A percentile compares a stretch with the other conserved stretches of the same genome.
Conservation (phyloP, 2,329 filamentous ascomycete genomes). For the Monilinia aucupariae region DNA sequence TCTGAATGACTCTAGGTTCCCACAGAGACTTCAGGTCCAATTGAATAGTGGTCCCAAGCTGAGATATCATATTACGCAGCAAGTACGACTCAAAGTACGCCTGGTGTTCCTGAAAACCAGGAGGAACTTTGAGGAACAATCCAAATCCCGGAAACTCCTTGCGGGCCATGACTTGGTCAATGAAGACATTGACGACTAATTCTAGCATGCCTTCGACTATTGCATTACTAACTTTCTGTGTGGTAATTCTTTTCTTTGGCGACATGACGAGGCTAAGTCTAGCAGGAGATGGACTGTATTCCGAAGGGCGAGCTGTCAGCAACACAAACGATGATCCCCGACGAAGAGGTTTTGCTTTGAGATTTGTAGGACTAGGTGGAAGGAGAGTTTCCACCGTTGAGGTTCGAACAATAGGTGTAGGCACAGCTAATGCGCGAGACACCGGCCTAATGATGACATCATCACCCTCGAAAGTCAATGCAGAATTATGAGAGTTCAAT, state of each 20-base stretch:
- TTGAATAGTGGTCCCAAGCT: constrained; percentile 64
- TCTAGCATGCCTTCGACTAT: constrained; percentile 73
- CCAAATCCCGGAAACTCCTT: constrained; percentile 90
- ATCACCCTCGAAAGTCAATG: constrained; percentile 76
- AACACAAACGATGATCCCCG: constrained; percentile 89
- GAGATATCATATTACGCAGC: constrained; percentile 66
- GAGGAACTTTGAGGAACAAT: constrained; percentile 80
- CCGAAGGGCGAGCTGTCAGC: constrained; percentile 64
- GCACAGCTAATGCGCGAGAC: constrained; percentile 49
- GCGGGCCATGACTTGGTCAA: constrained; percentile 75
- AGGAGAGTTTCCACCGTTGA: constrained; percentile 51
- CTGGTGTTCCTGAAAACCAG: constrained; percentile 90
- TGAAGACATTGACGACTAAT: constrained; percentile 72
- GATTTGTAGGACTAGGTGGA: constrained; percentile 39
- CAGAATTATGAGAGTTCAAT: constrained; percentile 74
- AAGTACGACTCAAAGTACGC: constrained; percentile 93
- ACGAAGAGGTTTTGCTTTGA: constrained; percentile 58
- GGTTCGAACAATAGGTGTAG: constrained; percentile 68
- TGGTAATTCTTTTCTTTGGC: constrained; percentile 47
- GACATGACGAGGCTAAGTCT: constrained; percentile 59
- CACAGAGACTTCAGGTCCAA: constrained; percentile 65
- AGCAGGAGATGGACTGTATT: constrained; percentile 53
- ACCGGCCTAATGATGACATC: constrained; percentile 69
- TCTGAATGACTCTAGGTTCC: constrained; percentile 80
- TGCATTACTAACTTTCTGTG: constrained; percentile 56